Evolutionary conservation across 352 stramenopile genomes (phyloP), one percentile per base, ranked within the genome.

Genomic region (Phytophthora constricta): DNA sequence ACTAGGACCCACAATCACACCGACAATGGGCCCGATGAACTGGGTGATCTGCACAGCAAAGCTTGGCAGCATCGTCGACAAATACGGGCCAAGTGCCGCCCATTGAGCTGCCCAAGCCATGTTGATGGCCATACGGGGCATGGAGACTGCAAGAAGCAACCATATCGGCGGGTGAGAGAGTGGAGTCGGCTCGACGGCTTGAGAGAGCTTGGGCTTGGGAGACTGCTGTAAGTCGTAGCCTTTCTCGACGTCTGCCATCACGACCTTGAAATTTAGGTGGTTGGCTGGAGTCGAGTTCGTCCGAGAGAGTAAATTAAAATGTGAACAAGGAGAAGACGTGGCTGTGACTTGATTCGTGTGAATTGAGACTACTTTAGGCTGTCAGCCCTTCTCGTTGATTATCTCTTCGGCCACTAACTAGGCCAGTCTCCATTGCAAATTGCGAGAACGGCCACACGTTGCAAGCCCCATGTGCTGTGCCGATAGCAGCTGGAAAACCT

Each of bases 41-140:
- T 90, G 82, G 41, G 73, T 76, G 52, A 68, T 43, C 54, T 73
- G 71, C 14, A 80, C 72, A 2, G 74, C 71, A 23, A 74, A 88
- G 27, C 74, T 76, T 41, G 80, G 74, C 52, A 91, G 46, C 59
- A 87, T 76, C 0, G 76, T 86, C 17, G 66, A 68, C 22, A 91
- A 65, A 42, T 89, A 87, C 10, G 82, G 80, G 0, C 79, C 77
- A 17, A 91, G 58, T 7, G 77, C 82, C 17, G 80, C 78, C 76
- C 74, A 89, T 31, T 89, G 82, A 14, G 79, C 82, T 3, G 82
- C 60, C 82, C 80, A 91, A 0, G 82, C 79, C 79, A 90, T 87
- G 26, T 83, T 77, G 41, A 86, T 86, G 5, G 79, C 75, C 76
- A 89, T 79, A 5, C 78, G 73, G 0, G 79, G 82, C 56, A 84